Conservation (phyloP, 1,284 basidiomycete species). For the Heterobasidion irregulare region DNA sequence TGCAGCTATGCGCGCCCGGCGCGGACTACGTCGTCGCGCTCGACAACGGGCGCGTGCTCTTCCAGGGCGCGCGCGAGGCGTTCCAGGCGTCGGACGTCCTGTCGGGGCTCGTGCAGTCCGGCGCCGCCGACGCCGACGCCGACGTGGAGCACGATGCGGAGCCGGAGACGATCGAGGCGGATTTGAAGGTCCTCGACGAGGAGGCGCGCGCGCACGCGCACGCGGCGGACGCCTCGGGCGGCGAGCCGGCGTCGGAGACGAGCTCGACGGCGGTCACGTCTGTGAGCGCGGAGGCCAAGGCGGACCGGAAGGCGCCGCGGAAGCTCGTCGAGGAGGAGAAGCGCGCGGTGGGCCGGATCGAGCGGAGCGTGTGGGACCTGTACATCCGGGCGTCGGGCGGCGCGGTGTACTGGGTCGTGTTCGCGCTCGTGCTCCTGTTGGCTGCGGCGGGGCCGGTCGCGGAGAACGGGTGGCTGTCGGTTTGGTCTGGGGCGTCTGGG, state of each 20-base stretch:
- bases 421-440: conserved; percentile 48
- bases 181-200: background rate
- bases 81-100: conserved; percentile 67
- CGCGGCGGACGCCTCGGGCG: conserved; percentile 4
- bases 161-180: conserved; percentile 17
- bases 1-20: conserved; percentile 68
- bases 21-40: conserved; percentile 73
- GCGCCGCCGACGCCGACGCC: conserved; percentile 28
- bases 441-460: conserved; percentile 69
- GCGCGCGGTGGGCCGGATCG: conserved; percentile 78
- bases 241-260: conserved; percentile 36
- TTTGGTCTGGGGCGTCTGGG: conserved; percentile 53
- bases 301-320: conserved; percentile 58
- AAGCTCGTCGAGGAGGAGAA: conserved; percentile 91
- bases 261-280: conserved; percentile 36
- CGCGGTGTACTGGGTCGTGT: conserved; percentile 64
- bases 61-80: conserved; percentile 56
- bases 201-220: too few relatives aligned
- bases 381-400: conserved; percentile 73
- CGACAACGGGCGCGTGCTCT: conserved; percentile 81
- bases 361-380: conserved; percentile 70
- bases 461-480: conserved; percentile 80
- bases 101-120: conserved; percentile 59
- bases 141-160: background rate
- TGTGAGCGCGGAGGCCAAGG: conserved; percentile 28